Percentiles rank a stretch among this genome's conserved stretches.
Evolutionary conservation across 2,329 filamentous ascomycete genomes (phyloP).

Genomic region (Fusarium sp.): DNA sequence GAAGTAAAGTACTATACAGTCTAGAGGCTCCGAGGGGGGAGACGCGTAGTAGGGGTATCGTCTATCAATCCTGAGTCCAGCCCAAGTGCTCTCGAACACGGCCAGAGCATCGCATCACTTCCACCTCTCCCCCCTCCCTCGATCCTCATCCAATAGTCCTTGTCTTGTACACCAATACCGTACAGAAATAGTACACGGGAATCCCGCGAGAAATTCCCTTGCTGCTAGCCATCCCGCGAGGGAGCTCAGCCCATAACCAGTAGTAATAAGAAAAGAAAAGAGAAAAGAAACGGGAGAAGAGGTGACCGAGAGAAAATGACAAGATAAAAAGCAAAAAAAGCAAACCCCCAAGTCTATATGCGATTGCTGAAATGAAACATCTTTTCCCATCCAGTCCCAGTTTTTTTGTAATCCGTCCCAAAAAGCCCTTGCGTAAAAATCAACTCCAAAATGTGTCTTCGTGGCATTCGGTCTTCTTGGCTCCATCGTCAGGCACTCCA

Average conservation of each 20-base stretch:
- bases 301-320: slow-evolving; percentile 22
- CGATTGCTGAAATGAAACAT: slow-evolving; percentile 40
- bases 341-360: slow-evolving; percentile 47
- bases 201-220: slow-evolving; percentile 31
- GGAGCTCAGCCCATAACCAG: slow-evolving; percentile 21
- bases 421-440: slow-evolving; percentile 33
- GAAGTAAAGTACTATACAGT: slow-evolving; percentile 46
- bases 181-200: slow-evolving; percentile 43
- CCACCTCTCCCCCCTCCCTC: slow-evolving; percentile 33
- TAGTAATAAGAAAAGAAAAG: slow-evolving; percentile 27
- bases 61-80: slow-evolving; percentile 50
- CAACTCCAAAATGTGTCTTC: slow-evolving; percentile 31
- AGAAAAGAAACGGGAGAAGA: slow-evolving; percentile 34
- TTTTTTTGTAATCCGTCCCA: slow-evolving; percentile 43
- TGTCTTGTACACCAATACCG: slow-evolving; percentile 45
- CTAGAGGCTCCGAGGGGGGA: slow-evolving; percentile 40
- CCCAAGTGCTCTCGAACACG: slow-evolving; percentile 44
- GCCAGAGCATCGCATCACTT: slow-evolving; percentile 37
- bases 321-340: slow-evolving; percentile 25
- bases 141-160: slow-evolving; percentile 36
- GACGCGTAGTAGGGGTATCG: slow-evolving; percentile 47
- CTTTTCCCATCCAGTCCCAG: slow-evolving; percentile 45
- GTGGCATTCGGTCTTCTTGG: slow-evolving; percentile 24
- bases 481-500: neutral
- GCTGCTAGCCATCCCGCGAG: slow-evolving; percentile 39